Evolutionary conservation across 352 stramenopile genomes (phyloP), one percentile per base, ranked within the genome.

Genomic region (Globisporangium ultimum): DNA sequence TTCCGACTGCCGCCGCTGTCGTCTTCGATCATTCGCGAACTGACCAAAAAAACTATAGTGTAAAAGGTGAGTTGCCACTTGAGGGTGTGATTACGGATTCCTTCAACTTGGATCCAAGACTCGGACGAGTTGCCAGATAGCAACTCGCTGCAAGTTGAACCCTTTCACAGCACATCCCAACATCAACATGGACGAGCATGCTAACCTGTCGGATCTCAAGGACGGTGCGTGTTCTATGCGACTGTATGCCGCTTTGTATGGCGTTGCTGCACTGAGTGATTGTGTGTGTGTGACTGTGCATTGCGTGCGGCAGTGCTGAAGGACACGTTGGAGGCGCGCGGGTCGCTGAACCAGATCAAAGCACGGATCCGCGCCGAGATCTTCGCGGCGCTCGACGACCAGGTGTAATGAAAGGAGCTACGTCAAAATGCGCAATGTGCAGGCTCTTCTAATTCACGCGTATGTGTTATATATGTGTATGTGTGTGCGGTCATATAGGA

Each of bases 341-440:
- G 86, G 3, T 80, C 78, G 38, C 70, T 95, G 59, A 72, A 80
- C 9, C 86, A 93, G 71, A 91, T 95, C 65, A 91, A 91, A 60
- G 84, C 86, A 46, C 78, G 86, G 7, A 90, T 95, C 48, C 84
- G 86, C 14, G 80, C 86, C 22, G 86, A 95, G 66, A 89, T 95
- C 66, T 95, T 93, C 50, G 68, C 78, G n/a, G 78, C 84, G 12
- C 64, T 93, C 1, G 86, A 95, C 55, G 86, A 93, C 51, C 72
- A 93, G 70, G 83, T 92, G 34, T 13, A 22, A 10, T 10, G 7
- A 36, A 36, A 36, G 8, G 28, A 22, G 13, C 4, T 28, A 13
- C 28, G 9, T 34, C 18, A 3, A 45, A 2, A 45, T 18, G 40
- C 28, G 28, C 40, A 17, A 45, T 45, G 40, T 10, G 40, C 13